A percentile compares a stretch with the other conserved stretches of the same genome.
These are phyloP conservation scores for Agaricales sp. DNA, from an alignment of 1,284 basidiomycete species.

Conservation along the genomic window DNA sequence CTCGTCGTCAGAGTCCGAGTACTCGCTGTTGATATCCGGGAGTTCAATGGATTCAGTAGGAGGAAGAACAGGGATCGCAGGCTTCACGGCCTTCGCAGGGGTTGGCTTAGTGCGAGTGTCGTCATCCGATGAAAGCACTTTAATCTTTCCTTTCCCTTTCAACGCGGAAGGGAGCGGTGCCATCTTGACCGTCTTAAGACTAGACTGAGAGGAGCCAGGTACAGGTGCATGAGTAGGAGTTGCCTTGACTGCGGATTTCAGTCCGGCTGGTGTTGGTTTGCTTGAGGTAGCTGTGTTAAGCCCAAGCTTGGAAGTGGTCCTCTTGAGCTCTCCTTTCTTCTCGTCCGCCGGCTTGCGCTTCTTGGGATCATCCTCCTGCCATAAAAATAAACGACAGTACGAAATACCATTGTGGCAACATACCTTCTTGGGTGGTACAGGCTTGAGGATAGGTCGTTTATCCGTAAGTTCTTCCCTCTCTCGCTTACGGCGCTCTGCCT, in stretches of 20 bases:
- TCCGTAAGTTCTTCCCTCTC: conserved; percentile 67
- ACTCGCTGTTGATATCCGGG: conserved; percentile 91
- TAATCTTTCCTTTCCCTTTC: conserved; percentile 32
- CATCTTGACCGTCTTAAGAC: conserved; percentile 6
- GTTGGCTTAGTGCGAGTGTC: conserved; percentile 60
- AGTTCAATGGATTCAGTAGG: conserved; percentile 80
- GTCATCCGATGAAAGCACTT: conserved; percentile 26
- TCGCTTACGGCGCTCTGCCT: conserved; percentile 58
- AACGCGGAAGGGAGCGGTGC: conserved; percentile 20
- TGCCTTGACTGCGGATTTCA: not conserved
- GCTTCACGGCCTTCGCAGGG: conserved; percentile 53
- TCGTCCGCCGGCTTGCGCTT: conserved; percentile 59
- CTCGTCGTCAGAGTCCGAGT: conserved; percentile 91
- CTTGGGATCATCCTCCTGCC: conserved; percentile 58
- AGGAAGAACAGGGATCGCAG: conserved; percentile 31
- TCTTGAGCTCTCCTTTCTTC: conserved; percentile 51
- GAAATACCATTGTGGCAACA: conserved; percentile 5
- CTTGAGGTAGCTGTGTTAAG: not conserved
- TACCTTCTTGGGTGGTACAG: conserved; percentile 44
- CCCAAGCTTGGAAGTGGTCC: conserved; percentile 30
- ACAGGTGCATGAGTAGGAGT: conserved; percentile 16
- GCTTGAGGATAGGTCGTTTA: conserved; percentile 43
- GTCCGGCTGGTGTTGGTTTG: not conserved
- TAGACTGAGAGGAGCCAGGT: conserved; percentile 21
- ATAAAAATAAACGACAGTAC: conserved; percentile 11